phyloP scores from a whole-genome alignment of 305 asterid species.

The Fraxinus sp. region DNA sequence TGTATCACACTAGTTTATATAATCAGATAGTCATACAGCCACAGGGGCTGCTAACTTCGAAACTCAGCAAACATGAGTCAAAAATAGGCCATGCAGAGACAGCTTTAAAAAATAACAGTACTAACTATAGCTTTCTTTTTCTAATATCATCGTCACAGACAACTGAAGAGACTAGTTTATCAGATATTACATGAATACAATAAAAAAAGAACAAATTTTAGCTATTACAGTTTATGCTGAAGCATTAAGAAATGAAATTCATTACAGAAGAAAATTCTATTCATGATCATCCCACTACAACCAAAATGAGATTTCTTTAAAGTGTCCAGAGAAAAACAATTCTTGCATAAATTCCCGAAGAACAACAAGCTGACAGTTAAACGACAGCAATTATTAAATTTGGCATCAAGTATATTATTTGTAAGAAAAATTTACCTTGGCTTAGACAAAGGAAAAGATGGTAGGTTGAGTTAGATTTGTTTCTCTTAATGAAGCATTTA shows the following conservation, averaged over 20 bases:
- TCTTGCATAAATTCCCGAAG: background rate
- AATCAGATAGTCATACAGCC: background rate
- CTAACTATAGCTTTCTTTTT: background rate
- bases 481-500: conserved; percentile 86
- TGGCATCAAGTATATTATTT: background rate
- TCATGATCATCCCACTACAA: background rate
- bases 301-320: background rate
- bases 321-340: background rate
- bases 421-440: conserved; percentile 49
- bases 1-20: background rate
- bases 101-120: background rate
- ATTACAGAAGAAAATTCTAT: background rate
- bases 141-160: background rate
- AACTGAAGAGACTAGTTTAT: background rate
- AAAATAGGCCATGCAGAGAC: background rate
- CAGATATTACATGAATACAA: background rate
- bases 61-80: background rate
- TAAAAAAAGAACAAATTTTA: background rate
- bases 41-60: background rate
- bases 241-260: conserved; percentile 4
- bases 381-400: background rate
- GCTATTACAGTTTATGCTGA: background rate
- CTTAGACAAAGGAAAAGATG: conserved; percentile 82
- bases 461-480: conserved; percentile 74
- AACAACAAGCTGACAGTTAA: background rate